Evolutionary conservation across 2,329 filamentous ascomycete species (phyloP).

Genomic region (Cytospora leucostoma): DNA sequence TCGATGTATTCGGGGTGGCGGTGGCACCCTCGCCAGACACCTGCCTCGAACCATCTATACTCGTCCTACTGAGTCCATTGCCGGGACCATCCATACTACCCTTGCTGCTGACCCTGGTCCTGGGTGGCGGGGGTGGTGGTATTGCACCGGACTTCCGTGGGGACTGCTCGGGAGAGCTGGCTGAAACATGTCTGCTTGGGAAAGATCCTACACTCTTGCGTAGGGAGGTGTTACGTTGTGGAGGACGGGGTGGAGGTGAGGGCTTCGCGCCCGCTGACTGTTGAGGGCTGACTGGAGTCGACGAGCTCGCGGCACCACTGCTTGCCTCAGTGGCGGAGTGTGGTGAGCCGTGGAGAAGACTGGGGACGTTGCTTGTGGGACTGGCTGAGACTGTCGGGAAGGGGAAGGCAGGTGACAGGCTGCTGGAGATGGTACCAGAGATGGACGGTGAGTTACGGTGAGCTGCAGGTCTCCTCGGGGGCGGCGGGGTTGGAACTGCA

Average conservation of each 20-base stretch:
- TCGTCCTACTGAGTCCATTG: slow-evolving; percentile 34
- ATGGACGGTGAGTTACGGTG: slow-evolving; percentile 22
- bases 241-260: slow-evolving; percentile 40
- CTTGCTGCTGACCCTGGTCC: slow-evolving; percentile 50
- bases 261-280: slow-evolving; percentile 32
- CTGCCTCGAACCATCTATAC: slow-evolving; percentile 35
- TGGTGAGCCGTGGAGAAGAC: slow-evolving; percentile 16
- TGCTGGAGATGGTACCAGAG: slow-evolving; percentile 3
- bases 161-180: slow-evolving; percentile 43
- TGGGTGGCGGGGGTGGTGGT: slow-evolving; percentile 50
- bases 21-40: slow-evolving; percentile 17
- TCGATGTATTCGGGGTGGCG: background rate
- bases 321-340: slow-evolving; percentile 25
- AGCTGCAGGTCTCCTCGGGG: slow-evolving; percentile 52
- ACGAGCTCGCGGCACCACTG: slow-evolving; percentile 16
- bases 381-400: slow-evolving; percentile 33
- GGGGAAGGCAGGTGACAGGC: slow-evolving; percentile 12
- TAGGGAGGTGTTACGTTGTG: slow-evolving; percentile 36
- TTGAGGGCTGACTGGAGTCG: slow-evolving; percentile 30
- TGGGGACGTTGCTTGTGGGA: slow-evolving; percentile 23
- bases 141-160: slow-evolving; percentile 42
- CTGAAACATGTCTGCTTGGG: slow-evolving; percentile 25
- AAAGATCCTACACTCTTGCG: slow-evolving; percentile 30
- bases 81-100: slow-evolving; percentile 43
- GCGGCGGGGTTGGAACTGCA: slow-evolving; percentile 54